phyloP scores from a whole-genome alignment of 148 eudicot genomes.

The Fallopia convolvulus region DNA sequence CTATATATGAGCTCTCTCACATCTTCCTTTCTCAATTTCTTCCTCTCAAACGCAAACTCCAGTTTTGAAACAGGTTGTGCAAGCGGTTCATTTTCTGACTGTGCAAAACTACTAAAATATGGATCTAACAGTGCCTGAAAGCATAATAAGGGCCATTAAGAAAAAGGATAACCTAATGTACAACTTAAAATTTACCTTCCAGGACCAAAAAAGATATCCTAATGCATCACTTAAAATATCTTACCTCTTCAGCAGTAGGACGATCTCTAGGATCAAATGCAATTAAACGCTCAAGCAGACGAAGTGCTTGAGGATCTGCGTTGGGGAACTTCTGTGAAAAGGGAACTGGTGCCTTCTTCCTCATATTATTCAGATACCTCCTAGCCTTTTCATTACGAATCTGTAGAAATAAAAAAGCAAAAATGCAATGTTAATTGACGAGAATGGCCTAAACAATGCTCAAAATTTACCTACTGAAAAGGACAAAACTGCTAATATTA shows the following conservation, averaged over 20 bases:
- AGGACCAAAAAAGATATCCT: background rate
- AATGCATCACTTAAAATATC: background rate
- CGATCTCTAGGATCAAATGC: conserved; percentile 98
- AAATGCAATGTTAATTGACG: background rate
- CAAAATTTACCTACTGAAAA: background rate
- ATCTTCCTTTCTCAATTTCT: conserved; percentile 42
- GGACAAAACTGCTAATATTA: background rate
- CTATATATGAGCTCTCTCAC: conserved; percentile 41
- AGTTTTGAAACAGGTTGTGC: conserved; percentile 41
- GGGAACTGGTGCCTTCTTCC: conserved; percentile 59
- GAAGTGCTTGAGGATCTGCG: conserved; percentile 84
- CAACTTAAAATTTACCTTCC: conserved; percentile 16
- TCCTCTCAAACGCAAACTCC: conserved; percentile 48
- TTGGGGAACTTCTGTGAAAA: conserved; percentile 71
- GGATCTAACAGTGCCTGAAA: conserved; percentile 41
- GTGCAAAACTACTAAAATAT: conserved; percentile 38
- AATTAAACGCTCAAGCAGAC: conserved; percentile 77
- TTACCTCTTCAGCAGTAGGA: conserved; percentile 75
- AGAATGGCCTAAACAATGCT: background rate
- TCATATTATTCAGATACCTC: conserved; percentile 72
- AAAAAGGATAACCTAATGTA: background rate
- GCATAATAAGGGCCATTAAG: background rate
- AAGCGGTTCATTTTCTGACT: conserved; percentile 39
- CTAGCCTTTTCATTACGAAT: conserved; percentile 71
- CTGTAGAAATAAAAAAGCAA: conserved; percentile 20